phyloP scores from a whole-genome alignment of 2,329 filamentous ascomycete genomes.

The Sclerotiophoma versabilis region DNA sequence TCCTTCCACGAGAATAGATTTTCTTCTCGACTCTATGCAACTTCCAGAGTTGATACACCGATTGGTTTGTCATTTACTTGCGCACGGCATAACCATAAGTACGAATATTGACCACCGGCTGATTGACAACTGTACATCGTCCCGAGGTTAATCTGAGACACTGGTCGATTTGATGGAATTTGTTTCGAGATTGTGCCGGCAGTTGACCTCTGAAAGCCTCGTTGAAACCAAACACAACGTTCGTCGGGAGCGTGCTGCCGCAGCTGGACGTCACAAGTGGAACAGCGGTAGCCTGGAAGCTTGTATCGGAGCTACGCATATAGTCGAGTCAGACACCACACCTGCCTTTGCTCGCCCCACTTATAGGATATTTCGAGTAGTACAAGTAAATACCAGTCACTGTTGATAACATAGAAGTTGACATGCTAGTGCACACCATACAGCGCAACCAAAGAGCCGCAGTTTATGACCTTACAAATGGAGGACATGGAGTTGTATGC shows the following conservation, averaged over 20 bases:
- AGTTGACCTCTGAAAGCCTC: not conserved
- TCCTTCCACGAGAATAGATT: not conserved
- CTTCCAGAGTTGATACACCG: not conserved
- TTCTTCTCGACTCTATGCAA: not conserved
- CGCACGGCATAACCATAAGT: not conserved
- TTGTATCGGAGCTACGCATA: not conserved
- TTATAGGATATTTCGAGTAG: not conserved
- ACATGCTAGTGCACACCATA: not conserved
- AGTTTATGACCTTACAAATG: not conserved
- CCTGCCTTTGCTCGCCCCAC: not conserved
- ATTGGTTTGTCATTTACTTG: not conserved
- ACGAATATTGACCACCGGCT: not conserved
- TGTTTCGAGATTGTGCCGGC: not conserved
- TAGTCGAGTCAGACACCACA: conserved; percentile 9
- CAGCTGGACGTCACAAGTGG: not conserved
- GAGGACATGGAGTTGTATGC: not conserved
- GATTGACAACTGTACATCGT: not conserved
- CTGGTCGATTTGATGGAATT: not conserved
- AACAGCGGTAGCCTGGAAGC: not conserved
- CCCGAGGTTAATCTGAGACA: conserved; percentile 1
- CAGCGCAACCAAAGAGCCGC: not conserved
- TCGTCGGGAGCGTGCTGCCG: not conserved
- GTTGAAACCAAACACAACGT: not conserved
- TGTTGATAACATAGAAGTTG: not conserved
- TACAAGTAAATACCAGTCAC: not conserved